phyloP scores from a whole-genome alignment of 108 stramenopile genomes.

The Nannochloropsis oceanica region DNA sequence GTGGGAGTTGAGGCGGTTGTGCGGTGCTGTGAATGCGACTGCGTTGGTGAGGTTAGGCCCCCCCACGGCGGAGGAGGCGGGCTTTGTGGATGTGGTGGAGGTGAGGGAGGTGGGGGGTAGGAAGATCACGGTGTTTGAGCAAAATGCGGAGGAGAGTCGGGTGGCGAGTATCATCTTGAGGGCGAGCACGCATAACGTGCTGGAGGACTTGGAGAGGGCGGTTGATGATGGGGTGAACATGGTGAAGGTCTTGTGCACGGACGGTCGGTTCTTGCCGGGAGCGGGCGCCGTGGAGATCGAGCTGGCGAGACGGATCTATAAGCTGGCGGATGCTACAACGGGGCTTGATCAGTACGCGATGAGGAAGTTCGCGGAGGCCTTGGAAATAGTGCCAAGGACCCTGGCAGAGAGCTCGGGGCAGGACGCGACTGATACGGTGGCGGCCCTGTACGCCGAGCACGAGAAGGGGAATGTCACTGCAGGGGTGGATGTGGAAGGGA shows the following conservation, averaged over 20 bases:
- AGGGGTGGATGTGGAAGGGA: constrained; percentile 69
- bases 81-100: constrained; percentile 47
- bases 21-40: constrained; percentile 78
- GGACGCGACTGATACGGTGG: constrained; percentile 59
- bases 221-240: constrained; percentile 86
- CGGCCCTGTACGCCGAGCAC: constrained; percentile 67
- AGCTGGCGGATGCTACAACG: constrained; percentile 57
- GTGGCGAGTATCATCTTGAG: constrained; percentile 84
- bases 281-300: constrained; percentile 88
- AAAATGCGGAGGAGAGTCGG: constrained; percentile 52
- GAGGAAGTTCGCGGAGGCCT: constrained; percentile 83
- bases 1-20: constrained; percentile 93
- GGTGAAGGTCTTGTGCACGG: constrained; percentile 65
- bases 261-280: constrained; percentile 76
- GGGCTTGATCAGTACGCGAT: constrained; percentile 98
- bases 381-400: constrained; percentile 83
- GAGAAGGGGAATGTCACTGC: constrained; percentile 51
- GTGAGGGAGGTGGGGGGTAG: constrained; percentile 72
- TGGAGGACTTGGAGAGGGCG: constrained; percentile 89
- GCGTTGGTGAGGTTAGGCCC: constrained; percentile 87
- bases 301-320: constrained; percentile 54
- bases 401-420: constrained; percentile 90
- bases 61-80: constrained; percentile 92
- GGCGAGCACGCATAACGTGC: constrained; percentile 69
- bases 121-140: constrained; percentile 73